Percentiles rank a stretch among this genome's conserved stretches.
Conservation (phyloP, 805 yeast species). For the Jamesozyma piceae region DNA sequence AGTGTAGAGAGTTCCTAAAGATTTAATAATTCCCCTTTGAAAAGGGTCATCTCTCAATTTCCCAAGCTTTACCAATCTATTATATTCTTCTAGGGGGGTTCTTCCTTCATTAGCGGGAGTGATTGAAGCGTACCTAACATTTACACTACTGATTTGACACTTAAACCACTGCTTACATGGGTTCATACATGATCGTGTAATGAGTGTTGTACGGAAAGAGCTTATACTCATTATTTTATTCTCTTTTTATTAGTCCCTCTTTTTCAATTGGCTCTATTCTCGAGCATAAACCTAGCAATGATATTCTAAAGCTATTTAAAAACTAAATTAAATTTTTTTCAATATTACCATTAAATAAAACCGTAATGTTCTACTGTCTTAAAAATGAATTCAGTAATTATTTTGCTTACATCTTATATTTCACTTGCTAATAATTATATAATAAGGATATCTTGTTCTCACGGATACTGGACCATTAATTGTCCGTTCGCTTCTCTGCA, state of each 20-base stretch:
- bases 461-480: too few species aligned
- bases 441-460: too few species aligned
- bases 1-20: constrained; percentile 50
- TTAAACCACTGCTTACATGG: not conserved
- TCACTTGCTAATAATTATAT: too few species aligned
- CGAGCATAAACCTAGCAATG: not conserved
- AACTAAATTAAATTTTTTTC: too few species aligned
- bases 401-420: too few species aligned
- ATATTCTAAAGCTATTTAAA: not conserved
- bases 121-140: not conserved
- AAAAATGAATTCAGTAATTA: too few species aligned
- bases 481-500: too few species aligned
- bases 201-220: not conserved
- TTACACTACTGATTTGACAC: not conserved
- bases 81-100: constrained; percentile 46
- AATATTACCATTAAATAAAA: too few species aligned
- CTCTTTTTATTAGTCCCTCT: not conserved
- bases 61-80: constrained; percentile 39
- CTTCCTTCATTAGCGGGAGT: not conserved
- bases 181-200: not conserved
- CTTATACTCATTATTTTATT: not conserved
- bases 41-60: constrained; percentile 62
- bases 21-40: constrained; percentile 64
- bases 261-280: not conserved
- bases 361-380: too few species aligned